Base-by-base conservation (phyloP, 257 asterid species). In the Gynochthodes officinalis region DNA sequence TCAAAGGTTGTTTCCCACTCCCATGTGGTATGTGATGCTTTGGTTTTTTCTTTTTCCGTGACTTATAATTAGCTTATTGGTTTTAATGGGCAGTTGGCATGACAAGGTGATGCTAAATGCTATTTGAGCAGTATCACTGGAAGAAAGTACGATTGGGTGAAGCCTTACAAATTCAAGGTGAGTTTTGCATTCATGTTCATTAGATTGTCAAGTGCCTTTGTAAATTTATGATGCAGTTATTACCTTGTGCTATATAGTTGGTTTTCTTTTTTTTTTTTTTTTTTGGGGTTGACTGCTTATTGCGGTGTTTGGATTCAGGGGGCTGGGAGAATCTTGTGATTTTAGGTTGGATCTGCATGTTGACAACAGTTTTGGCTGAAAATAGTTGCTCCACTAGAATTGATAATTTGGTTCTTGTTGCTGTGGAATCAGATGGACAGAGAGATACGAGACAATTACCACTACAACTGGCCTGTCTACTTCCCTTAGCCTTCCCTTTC, bases 121-220 rank as follows among this genome's bases (percentile, higher is more conserved):
- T 90, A 15, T 91, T 80, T 80, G 98, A 91, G 82, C 99, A 94
- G 44, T 69, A 94, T 77, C 99, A 94, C 80, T 91, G 98, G 99
- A 94, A 91, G 89, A 87, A 88, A 84, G 95, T 96, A 50, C 87
- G 82, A 78, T 44, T 85, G 89, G 81, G 89, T 87, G 10, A 76
- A 89, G 76, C 95, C 92, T 3, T 89, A 87, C 75, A 70, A 91
- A 73, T 94, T 91, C 69, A 76, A 86, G 99, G 99, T 94, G 86
- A 73, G 19, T 64, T 9, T 37, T 49, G n/a, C 27, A 5, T 48
- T 32, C 30, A 14, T 33, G n/a, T n/a, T n/a, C n/a, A 67, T 30
- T 30, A 2, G n/a, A 15, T 25, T 16, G 2, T 19, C 30, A 13
- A 19, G 32, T 15, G 40, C 43, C 37, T 10, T 2, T 0, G 23